These are phyloP conservation scores for Penicillium dipodomyicola DNA, from an alignment of 495 filamentous ascomycete genomes.

Conservation along the genomic window DNA sequence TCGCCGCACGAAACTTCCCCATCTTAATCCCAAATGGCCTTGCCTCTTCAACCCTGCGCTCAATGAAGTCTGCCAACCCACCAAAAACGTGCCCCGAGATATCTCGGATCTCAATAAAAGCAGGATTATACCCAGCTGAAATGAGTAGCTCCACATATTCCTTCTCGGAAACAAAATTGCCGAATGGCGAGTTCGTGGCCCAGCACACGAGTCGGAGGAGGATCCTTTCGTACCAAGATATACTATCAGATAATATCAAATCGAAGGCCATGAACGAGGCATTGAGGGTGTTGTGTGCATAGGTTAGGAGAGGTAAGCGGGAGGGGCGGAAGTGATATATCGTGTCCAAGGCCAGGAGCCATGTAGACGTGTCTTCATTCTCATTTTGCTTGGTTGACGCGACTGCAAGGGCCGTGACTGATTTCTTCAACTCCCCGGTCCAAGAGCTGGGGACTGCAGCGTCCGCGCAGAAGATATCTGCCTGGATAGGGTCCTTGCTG, in stretches of 20 bases:
- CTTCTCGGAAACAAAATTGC: constrained; percentile 48
- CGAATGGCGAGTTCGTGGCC: constrained; percentile 32
- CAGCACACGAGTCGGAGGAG: constrained; percentile 35
- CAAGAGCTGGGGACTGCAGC: constrained; percentile 32
- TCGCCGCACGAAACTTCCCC: constrained; percentile 38
- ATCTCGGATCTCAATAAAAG: constrained; percentile 41
- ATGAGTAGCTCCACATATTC: constrained; percentile 56
- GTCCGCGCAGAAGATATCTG: constrained; percentile 33
- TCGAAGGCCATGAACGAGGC: constrained; percentile 49
- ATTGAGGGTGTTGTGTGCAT: constrained; percentile 31
- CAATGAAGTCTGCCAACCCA: constrained; percentile 37
- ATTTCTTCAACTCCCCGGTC: constrained; percentile 22
- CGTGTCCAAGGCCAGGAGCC: constrained; percentile 51
- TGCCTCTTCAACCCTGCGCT: constrained; percentile 29
- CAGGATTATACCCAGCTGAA: constrained; percentile 38
- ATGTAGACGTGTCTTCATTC: constrained; percentile 19
- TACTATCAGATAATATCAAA: constrained; percentile 27
- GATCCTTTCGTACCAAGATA: constrained; percentile 22
- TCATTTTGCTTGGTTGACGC: not conserved
- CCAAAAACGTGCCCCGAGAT: constrained; percentile 44
- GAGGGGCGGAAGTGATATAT: constrained; percentile 52
- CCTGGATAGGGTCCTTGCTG: constrained; percentile 2
- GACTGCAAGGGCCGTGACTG: constrained; percentile 6
- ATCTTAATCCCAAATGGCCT: constrained; percentile 36
- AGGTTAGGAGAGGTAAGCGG: constrained; percentile 36